Evolutionary conservation across 192 early-diverging fungal genomes (phyloP), one percentile per base, ranked within the genome.

Genomic region (Podila minutissima): DNA sequence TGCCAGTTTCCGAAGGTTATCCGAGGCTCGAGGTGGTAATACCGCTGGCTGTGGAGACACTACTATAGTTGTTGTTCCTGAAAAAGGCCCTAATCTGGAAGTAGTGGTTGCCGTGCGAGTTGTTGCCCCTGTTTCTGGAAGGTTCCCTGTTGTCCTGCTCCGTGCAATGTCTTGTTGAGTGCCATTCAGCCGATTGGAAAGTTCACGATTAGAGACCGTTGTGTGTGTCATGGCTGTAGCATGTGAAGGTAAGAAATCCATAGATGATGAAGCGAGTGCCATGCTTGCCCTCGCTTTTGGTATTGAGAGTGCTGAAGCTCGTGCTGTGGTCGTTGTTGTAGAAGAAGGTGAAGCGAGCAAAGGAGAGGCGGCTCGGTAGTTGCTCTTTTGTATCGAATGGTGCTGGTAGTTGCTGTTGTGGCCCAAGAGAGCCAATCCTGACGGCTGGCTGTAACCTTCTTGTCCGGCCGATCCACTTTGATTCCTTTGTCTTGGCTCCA

Each of bases 281-380:
- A 79, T 79, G 22, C 69, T 79, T 5, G 76, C 76, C 13, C 76
- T 64, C 7, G 70, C 76, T 29, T 79, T 79, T 13, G 69, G 70
- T 4, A 67, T 37, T 28, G 76, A 51, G 1, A 79, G n/a, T 1
- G 53, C 59, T 19, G 60, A 35, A 5, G 46, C 15, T 26, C 48
- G 68, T 33, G 28, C 46, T 33, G 38, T 46, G 12, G 26, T 53
- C 7, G 35, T 20, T 2, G 64, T 17, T 41, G 29, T 46, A 32
- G 59, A 55, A 6, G 53, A 55, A 55, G 53, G 53, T 26, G 53
- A 55, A n/a, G n/a, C 53, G 11, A 24, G 24, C 53, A 55, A n/a
- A 55, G 53, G 53, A 8, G 24, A 55, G 20, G n/a, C 1, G 0
- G 0, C 1, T 55, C n/a, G 24, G 5, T 55, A 8, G 53, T 1